phyloP scores from a whole-genome alignment of 1,284 basidiomycete species.

The Trichosporon asahii region DNA sequence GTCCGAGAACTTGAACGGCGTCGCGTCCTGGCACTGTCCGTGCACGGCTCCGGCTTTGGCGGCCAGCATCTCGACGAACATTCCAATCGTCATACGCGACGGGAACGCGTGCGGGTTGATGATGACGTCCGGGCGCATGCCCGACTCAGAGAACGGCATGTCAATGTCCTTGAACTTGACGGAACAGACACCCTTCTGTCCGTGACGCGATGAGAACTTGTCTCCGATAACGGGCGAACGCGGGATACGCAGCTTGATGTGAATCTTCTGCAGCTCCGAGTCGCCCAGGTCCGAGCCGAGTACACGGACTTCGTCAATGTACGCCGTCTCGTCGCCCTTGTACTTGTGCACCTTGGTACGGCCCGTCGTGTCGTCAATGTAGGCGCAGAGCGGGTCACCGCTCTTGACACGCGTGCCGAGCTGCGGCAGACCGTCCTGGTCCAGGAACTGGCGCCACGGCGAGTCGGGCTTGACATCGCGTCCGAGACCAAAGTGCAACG shows the following conservation, averaged over 20 bases:
- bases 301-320: conserved; percentile 87
- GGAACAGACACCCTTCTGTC: conserved; percentile 99
- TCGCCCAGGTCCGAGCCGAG: conserved; percentile 86
- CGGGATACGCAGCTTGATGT: conserved; percentile 89
- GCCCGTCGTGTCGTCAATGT: conserved; percentile 80
- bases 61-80: conserved; percentile 99
- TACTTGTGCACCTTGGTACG: conserved; percentile 87
- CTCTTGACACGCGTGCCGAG: conserved; percentile 68
- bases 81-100: conserved; percentile 99
- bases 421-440: conserved; percentile 78
- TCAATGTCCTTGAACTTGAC: conserved; percentile 98
- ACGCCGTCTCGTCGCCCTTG: conserved; percentile 91
- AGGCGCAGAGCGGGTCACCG: conserved; percentile 77
- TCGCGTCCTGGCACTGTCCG: conserved; percentile 95
- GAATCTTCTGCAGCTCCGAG: conserved; percentile 84
- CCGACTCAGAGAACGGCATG: conserved; percentile 98
- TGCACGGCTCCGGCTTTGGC: conserved; percentile 99
- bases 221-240: conserved; percentile 97
- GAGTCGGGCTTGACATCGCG: conserved; percentile 63
- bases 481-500: conserved; percentile 81
- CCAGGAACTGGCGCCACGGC: conserved; percentile 66
- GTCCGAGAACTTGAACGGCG: conserved; percentile 97
- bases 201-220: conserved; percentile 98
- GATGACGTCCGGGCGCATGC: conserved; percentile 98
- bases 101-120: conserved; percentile 99